These are phyloP conservation scores for Penicillium malachiteum DNA, from an alignment of 495 filamentous ascomycete genomes.

Conservation along the genomic window DNA sequence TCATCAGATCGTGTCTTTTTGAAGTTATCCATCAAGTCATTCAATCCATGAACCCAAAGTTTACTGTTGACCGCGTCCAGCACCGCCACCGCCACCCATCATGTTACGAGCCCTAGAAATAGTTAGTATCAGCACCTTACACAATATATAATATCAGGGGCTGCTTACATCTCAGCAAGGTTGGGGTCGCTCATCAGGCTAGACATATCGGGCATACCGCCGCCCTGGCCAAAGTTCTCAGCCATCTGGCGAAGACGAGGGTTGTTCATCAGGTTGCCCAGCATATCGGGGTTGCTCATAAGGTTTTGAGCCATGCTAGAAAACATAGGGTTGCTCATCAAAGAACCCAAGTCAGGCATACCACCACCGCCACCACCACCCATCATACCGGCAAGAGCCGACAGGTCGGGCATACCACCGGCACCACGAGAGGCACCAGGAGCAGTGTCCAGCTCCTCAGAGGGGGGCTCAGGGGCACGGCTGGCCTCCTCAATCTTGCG, in stretches of 20 bases:
- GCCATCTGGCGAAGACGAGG: constrained; percentile 81
- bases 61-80: constrained; percentile 8
- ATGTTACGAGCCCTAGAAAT: constrained; percentile 66
- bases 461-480: constrained; percentile 48
- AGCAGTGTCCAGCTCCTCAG: constrained; percentile 49
- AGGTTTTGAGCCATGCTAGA: constrained; percentile 92
- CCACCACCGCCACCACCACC: constrained; percentile 66
- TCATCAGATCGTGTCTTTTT: constrained; percentile 24
- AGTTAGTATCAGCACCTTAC: too few species aligned
- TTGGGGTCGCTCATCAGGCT: constrained; percentile 85
- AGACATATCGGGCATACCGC: constrained; percentile 78
- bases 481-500: constrained; percentile 70
- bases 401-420: constrained; percentile 80
- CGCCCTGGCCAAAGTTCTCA: constrained; percentile 53
- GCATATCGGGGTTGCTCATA: constrained; percentile 91
- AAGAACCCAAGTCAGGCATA: constrained; percentile 77
- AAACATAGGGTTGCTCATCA: constrained; percentile 99
- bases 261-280: constrained; percentile 90
- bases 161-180: constrained; percentile 88
- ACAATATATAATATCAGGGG: not conserved
- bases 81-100: constrained; percentile 61
- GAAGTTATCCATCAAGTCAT: constrained; percentile 19
- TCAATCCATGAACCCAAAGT: not conserved
- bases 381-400: constrained; percentile 69
- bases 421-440: constrained; percentile 47